These are phyloP conservation scores for Penicillium griseofulvum DNA, from an alignment of 2,329 filamentous ascomycete genomes.

Conservation along the genomic window DNA sequence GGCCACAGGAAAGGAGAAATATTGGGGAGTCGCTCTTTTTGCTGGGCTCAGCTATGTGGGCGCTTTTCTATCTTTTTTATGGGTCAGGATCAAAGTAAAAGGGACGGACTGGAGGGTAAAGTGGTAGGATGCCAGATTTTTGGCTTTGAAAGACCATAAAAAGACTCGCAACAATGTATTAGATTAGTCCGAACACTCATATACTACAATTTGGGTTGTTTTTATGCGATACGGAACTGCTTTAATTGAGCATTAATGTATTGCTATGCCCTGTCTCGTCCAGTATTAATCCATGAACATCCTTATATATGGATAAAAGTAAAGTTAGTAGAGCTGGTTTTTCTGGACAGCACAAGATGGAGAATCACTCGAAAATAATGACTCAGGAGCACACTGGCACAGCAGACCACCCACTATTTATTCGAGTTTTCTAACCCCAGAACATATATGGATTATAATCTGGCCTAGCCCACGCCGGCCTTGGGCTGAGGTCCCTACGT, in stretches of 20 bases:
- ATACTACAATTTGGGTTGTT: neutral
- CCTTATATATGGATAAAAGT: neutral
- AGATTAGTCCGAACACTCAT: neutral
- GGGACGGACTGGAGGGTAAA: neutral
- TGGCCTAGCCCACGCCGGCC: neutral
- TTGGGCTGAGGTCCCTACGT: neutral
- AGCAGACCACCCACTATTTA: neutral
- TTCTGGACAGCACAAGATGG: neutral
- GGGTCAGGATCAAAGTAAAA: neutral
- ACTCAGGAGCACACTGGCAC: neutral
- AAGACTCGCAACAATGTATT: neutral
- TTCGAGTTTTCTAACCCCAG: neutral
- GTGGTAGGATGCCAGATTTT: neutral
- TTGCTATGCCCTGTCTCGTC: neutral
- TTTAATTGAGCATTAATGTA: neutral
- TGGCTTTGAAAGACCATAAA: no score
- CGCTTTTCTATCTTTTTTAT: neutral
- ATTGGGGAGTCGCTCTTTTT: neutral
- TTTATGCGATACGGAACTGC: neutral
- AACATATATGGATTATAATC: neutral
- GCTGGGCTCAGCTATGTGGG: neutral
- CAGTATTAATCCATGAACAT: neutral
- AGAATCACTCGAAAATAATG: neutral
- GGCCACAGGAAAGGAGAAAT: neutral
- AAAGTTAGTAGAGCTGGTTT: neutral